These are phyloP conservation scores for Globisporangium polare DNA, from an alignment of 352 stramenopile genomes.

Conservation along the genomic window DNA sequence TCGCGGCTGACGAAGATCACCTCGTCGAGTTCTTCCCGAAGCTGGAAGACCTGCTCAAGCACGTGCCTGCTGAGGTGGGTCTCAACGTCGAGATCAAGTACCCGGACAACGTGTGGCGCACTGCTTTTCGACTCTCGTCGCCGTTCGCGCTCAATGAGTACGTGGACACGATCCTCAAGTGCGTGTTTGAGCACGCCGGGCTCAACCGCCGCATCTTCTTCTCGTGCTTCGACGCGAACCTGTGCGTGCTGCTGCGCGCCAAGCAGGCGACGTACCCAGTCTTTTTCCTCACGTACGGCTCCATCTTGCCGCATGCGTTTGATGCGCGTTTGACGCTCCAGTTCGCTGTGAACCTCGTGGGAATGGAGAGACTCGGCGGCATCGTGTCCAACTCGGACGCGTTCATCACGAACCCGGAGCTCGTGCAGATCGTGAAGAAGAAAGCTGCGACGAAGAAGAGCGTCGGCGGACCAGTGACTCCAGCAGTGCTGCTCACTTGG, in stretches of 20 bases:
- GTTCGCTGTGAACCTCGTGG: conserved; percentile 50
- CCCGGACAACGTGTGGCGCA: conserved; percentile 42
- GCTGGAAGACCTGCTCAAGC: conserved; percentile 60
- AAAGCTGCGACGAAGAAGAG: conserved; percentile 7
- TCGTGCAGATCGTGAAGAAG: conserved; percentile 53
- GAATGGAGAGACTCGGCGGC: conserved; percentile 63
- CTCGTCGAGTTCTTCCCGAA: conserved; percentile 68
- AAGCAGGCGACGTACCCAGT: conserved; percentile 78
- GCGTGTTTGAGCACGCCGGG: conserved; percentile 62
- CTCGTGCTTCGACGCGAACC: conserved; percentile 72
- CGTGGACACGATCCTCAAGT: conserved; percentile 63
- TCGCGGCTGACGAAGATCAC: conserved; percentile 36
- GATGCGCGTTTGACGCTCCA: conserved; percentile 64
- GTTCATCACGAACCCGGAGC: conserved; percentile 52
- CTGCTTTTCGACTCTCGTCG: conserved; percentile 35
- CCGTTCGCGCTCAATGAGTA: conserved; percentile 76
- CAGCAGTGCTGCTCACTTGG: conserved; percentile 58
- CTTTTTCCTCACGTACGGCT: conserved; percentile 70
- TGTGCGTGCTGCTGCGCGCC: conserved; percentile 60
- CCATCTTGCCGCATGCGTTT: conserved; percentile 33
- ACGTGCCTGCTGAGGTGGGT: conserved; percentile 67
- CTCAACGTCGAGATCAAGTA: conserved; percentile 88
- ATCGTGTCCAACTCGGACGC: conserved; percentile 74
- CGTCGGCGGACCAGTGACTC: not conserved
- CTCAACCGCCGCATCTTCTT: conserved; percentile 67